These are phyloP conservation scores for Pleurotus citrinopileatus DNA, from an alignment of 768 basidiomycete genomes.

Conservation along the genomic window DNA sequence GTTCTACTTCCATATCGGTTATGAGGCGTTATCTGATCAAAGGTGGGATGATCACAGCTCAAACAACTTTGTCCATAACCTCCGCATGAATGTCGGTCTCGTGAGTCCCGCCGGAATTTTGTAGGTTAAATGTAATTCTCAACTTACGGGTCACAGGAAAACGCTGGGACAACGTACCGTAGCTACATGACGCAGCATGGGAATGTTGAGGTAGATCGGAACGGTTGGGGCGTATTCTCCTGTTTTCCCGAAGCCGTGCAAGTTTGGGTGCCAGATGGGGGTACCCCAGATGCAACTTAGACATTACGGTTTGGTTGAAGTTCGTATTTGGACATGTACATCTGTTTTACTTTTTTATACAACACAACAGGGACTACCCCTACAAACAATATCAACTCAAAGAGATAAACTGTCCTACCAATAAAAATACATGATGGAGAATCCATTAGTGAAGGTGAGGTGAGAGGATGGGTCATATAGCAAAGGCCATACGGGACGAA, in stretches of 20 bases:
- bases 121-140: constrained; percentile 8
- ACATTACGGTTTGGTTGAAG: neutral
- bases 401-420: neutral
- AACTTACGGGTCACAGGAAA: constrained; percentile 21
- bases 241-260: constrained; percentile 54
- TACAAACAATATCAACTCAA: too few relatives aligned
- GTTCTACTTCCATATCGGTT: neutral
- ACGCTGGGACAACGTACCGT: constrained; percentile 38
- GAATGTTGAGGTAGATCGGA: constrained; percentile 39
- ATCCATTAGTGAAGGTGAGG: neutral
- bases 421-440: too few relatives aligned
- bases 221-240: constrained; percentile 69
- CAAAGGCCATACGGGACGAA: neutral
- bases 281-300: too few relatives aligned
- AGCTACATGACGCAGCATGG: constrained; percentile 48
- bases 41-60: constrained; percentile 19
- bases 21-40: constrained; percentile 7
- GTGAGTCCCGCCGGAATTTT: constrained; percentile 34
- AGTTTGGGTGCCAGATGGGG: constrained; percentile 47
- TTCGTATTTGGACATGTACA: neutral
- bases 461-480: neutral
- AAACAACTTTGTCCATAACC: constrained; percentile 33
- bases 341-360: constrained; percentile 2
- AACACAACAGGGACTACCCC: too few relatives aligned
- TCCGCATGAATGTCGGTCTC: constrained; percentile 66